Evolutionary conservation across 139 green algal genomes (phyloP), one percentile per base, ranked within the genome.

Genomic region (Asterochloris sp.): DNA sequence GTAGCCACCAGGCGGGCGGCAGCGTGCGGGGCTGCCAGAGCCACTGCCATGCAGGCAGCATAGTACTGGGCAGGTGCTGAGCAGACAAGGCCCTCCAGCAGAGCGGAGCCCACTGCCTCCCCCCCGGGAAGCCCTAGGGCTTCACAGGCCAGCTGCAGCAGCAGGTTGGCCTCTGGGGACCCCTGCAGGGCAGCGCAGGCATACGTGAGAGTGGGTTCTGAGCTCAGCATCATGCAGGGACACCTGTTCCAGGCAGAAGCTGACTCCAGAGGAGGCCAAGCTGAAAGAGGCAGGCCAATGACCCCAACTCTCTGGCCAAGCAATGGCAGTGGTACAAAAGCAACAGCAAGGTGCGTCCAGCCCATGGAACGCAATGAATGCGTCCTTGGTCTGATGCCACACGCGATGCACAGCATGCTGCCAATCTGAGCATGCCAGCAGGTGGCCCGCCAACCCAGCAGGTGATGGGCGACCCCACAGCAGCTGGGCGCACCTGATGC

Each of bases 51-150:
- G n/a, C 82, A 80, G 12, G 84, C 85, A 29, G 69, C 79, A 61
- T 74, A 79, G 74, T 82, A 87, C 54, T 13, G 47, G 12, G 84
- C 86, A 10, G 86, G 82, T 47, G 69, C 73, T 19, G 84, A 38
- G 62, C 64, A 74, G 26, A 89, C 60, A 63, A 89, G 47, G 19
- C 86, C 86, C 62, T 89, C 84, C 27, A 88, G 63, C 61, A 89
- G 60, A 17, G 64, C 84, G 2, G 61, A 21, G 10, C 86, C 86
- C 10, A 54, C 78, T 9, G 71, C 63, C 15, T 78, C 82, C 0
- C 28, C 78, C 0, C 86, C 84, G 17, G 81, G 62, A 24, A 89
- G 82, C 13, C 29, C 68, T 76, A 89, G 73, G 14, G 54, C 63
- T 16, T 63, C 66, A 11, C 64, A 47, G 0, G 78, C 78, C 28